phyloP scores from a whole-genome alignment of 345 rosid species.

The Garcia nutans region DNA sequence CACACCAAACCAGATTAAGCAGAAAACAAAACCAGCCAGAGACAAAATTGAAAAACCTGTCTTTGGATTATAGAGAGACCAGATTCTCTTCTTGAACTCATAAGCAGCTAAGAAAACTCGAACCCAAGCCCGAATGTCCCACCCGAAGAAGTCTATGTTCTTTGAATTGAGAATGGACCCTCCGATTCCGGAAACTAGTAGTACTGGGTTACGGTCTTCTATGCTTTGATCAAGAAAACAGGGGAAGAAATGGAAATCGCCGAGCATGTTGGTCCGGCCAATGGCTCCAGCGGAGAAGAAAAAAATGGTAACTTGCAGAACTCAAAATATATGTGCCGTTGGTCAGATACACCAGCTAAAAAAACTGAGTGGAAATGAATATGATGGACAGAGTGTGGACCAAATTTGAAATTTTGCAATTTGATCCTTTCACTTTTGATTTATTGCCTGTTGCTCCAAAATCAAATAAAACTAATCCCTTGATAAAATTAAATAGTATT shows the following conservation, averaged over 20 bases:
- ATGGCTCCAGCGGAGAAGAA: not conserved
- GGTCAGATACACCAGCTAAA: not conserved
- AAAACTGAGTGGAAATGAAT: not conserved
- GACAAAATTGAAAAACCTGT: conserved; percentile 50
- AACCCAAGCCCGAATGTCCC: conserved; percentile 77
- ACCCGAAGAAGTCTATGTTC: conserved; percentile 43
- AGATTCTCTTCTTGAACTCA: conserved; percentile 67
- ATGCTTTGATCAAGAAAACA: conserved; percentile 41
- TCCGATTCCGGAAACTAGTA: conserved; percentile 79
- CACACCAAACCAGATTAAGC: not conserved
- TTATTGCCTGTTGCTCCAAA: not conserved
- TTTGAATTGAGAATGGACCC: conserved; percentile 59
- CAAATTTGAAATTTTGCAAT: not conserved
- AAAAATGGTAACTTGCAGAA: not conserved
- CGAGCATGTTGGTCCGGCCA: conserved; percentile 5
- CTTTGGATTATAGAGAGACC: conserved; percentile 78
- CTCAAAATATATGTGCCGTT: no score
- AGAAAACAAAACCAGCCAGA: not conserved
- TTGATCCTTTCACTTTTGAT: not conserved
- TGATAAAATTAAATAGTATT: no score
- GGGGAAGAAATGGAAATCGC: conserved; percentile 42
- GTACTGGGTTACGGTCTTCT: conserved; percentile 57
- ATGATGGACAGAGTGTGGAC: not conserved
- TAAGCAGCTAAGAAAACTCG: conserved; percentile 72
- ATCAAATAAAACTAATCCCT: no score